These are phyloP conservation scores for Pholiota microspora DNA, from an alignment of 768 basidiomycete genomes.

Conservation along the genomic window DNA sequence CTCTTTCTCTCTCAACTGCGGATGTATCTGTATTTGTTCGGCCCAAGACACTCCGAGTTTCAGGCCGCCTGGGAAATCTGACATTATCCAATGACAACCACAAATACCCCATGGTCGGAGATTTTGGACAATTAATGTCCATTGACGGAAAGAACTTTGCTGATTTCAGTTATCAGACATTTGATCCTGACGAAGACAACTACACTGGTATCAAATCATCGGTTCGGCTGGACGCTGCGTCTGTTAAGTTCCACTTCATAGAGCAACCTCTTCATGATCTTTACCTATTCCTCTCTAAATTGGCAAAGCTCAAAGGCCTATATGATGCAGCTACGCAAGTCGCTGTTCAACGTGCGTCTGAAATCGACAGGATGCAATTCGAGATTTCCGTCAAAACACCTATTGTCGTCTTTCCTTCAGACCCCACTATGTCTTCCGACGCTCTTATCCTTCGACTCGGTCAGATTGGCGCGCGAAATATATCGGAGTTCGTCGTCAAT, in stretches of 20 bases:
- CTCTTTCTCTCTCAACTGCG: slow-evolving; percentile 87
- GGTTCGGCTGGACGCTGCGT: slow-evolving; percentile 80
- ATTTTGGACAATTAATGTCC: slow-evolving; percentile 84
- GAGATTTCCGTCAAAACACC: slow-evolving; percentile 89
- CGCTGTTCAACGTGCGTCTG: slow-evolving; percentile 90
- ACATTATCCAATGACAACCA: slow-evolving; percentile 74
- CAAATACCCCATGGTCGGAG: slow-evolving; percentile 46
- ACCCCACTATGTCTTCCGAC: slow-evolving; percentile 61
- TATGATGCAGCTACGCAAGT: slow-evolving; percentile 94
- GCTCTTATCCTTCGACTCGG: slow-evolving; percentile 81
- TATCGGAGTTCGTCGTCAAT: slow-evolving; percentile 54
- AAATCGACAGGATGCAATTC: slow-evolving; percentile 93
- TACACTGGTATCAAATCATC: slow-evolving; percentile 83
- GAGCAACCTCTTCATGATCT: slow-evolving; percentile 90
- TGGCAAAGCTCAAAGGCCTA: slow-evolving; percentile 88
- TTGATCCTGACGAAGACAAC: slow-evolving; percentile 65
- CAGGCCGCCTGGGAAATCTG: slow-evolving; percentile 80
- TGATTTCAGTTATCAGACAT: slow-evolving; percentile 92
- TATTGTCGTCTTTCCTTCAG: slow-evolving; percentile 83
- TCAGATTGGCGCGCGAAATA: slow-evolving; percentile 82
- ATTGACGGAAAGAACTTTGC: slow-evolving; percentile 95
- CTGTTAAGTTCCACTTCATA: slow-evolving; percentile 85
- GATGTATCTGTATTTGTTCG: slow-evolving; percentile 77
- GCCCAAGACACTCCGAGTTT: slow-evolving; percentile 71
- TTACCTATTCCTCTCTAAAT: slow-evolving; percentile 77